A percentile compares a stretch with the other conserved stretches of the same genome.
Conservation (phyloP, 768 basidiomycete species). For the Auriculariales sp. region DNA sequence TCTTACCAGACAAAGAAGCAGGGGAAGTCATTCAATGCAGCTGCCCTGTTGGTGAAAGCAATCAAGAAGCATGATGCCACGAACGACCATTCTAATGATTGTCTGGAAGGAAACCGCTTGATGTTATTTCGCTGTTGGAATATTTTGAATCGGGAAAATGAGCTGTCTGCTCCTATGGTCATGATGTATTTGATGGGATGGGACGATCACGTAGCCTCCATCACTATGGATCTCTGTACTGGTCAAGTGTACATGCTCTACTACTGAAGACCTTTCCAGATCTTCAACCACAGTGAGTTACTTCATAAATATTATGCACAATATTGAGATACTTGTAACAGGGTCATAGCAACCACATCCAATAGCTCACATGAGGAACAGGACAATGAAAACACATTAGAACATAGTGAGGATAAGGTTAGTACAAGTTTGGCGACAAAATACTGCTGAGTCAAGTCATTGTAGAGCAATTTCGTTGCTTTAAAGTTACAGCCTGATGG, state of each 20-base stretch:
- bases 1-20: slow-evolving; percentile 25
- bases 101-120: slow-evolving; percentile 14
- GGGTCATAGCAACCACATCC: too few relatives aligned
- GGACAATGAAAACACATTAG: too few relatives aligned
- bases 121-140: slow-evolving; percentile 20
- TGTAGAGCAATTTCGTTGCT: too few relatives aligned
- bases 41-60: slow-evolving; percentile 19
- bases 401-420: too few relatives aligned
- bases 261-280: slow-evolving; percentile 14
- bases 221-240: slow-evolving; percentile 20
- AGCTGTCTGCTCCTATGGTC: slow-evolving; percentile 23
- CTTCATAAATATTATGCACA: too few relatives aligned
- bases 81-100: slow-evolving; percentile 6
- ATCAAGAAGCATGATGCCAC: slow-evolving; percentile 15
- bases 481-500: too few relatives aligned
- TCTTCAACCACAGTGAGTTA: too few relatives aligned
- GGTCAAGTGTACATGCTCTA: slow-evolving; percentile 13
- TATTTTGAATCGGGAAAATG: slow-evolving; percentile 23
- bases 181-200: slow-evolving; percentile 30
- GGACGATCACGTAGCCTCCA: slow-evolving; percentile 26
- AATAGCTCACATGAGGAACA: too few relatives aligned
- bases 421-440: too few relatives aligned
- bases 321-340: too few relatives aligned
- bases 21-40: slow-evolving; percentile 17
- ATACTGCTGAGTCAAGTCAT: too few relatives aligned